These are phyloP conservation scores for Ophiocordyceps camponoti-saundersi DNA, from an alignment of 2,329 filamentous ascomycete genomes.

Conservation along the genomic window DNA sequence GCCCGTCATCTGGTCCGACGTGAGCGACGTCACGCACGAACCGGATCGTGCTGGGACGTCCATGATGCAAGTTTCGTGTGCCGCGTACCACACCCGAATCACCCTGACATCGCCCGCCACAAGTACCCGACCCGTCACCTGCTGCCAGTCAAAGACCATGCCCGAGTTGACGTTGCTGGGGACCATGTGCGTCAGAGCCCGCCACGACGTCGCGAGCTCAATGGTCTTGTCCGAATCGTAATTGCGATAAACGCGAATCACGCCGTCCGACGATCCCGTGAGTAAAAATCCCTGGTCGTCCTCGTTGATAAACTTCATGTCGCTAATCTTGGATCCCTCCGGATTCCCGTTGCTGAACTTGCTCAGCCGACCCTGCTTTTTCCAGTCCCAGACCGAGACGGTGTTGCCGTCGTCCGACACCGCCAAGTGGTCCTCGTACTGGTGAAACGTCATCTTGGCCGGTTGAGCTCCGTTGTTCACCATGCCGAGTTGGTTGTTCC, in stretches of 20 bases:
- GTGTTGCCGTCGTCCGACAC: slow-evolving; percentile 88
- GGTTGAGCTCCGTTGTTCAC: slow-evolving; percentile 85
- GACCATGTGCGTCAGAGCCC: slow-evolving; percentile 83
- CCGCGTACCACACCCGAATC: slow-evolving; percentile 91
- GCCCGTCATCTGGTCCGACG: slow-evolving; percentile 93
- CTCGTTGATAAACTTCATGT: slow-evolving; percentile 95
- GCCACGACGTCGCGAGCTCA: slow-evolving; percentile 79
- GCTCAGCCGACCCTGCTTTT: slow-evolving; percentile 54
- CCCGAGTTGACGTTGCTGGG: slow-evolving; percentile 89
- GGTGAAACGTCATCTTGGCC: slow-evolving; percentile 86
- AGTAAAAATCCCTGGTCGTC: slow-evolving; percentile 91
- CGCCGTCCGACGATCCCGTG: slow-evolving; percentile 88
- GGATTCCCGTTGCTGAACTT: slow-evolving; percentile 94
- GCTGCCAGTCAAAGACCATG: slow-evolving; percentile 97
- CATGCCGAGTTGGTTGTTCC: slow-evolving; percentile 69
- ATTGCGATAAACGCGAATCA: slow-evolving; percentile 82
- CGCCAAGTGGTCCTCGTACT: slow-evolving; percentile 91
- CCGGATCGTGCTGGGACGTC: slow-evolving; percentile 91
- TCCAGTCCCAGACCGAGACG: slow-evolving; percentile 88
- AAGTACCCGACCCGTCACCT: slow-evolving; percentile 87
- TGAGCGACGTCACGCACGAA: slow-evolving; percentile 88
- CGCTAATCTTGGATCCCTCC: slow-evolving; percentile 75
- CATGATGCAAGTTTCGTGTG: slow-evolving; percentile 77
- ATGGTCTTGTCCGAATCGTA: slow-evolving; percentile 66
- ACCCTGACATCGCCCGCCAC: slow-evolving; percentile 92